Percentiles rank a stretch among this genome's conserved stretches.
phyloP scores from a whole-genome alignment of 1,284 basidiomycete species.

The Malassezia restricta region DNA sequence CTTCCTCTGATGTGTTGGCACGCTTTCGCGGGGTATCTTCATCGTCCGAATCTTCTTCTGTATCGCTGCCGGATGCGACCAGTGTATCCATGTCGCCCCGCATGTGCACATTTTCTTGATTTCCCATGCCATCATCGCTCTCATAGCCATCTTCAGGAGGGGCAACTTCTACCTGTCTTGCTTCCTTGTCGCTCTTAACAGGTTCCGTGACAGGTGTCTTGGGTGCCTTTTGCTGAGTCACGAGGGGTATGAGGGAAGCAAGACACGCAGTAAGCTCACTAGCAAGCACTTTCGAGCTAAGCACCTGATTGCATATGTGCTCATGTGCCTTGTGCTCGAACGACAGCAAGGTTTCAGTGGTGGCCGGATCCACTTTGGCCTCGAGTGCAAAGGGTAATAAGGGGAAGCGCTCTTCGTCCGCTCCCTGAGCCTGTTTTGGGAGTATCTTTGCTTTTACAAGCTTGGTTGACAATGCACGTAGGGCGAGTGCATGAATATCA shows the following conservation, averaged over 20 bases:
- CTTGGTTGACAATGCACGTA: constrained; percentile 7
- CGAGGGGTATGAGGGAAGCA: not conserved
- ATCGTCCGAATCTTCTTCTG: constrained; percentile 1
- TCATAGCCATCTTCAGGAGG: not conserved
- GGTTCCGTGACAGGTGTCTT: not conserved
- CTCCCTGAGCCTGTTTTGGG: not conserved
- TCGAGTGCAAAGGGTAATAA: not conserved
- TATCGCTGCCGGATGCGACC: constrained; percentile 13
- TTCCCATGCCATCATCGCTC: constrained; percentile 14
- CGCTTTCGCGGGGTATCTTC: not conserved
- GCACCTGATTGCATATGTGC: constrained; percentile 9
- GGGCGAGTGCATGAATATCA: not conserved
- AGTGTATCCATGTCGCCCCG: constrained; percentile 8
- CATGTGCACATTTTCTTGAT: not conserved
- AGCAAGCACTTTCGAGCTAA: constrained; percentile 12
- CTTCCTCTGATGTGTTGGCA: not conserved
- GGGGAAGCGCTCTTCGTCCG: not conserved
- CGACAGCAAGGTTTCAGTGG: not conserved
- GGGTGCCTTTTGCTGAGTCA: not conserved
- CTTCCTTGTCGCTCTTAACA: not conserved
- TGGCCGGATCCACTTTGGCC: not conserved
- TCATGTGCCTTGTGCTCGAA: not conserved
- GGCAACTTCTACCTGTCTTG: not conserved
- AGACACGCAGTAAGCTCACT: constrained; percentile 2
- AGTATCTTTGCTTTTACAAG: constrained; percentile 7